Percentiles rank a stretch among this genome's conserved stretches.
These are phyloP conservation scores for Ophiostoma populinum DNA, from an alignment of 2,329 filamentous ascomycete species.

Conservation along the genomic window DNA sequence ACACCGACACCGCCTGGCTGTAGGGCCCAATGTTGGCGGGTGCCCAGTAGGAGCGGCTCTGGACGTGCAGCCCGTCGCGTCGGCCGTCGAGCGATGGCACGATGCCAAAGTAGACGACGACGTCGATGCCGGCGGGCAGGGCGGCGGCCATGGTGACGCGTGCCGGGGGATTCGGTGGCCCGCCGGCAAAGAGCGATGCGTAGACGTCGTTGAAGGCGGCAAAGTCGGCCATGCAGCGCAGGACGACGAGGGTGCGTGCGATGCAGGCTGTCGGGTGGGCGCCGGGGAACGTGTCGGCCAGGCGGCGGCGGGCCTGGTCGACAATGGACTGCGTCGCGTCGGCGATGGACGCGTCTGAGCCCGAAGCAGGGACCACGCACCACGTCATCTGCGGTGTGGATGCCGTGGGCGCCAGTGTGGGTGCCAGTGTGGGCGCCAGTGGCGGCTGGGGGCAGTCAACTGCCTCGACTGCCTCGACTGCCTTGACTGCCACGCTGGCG, in stretches of 20 bases:
- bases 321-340: slow-evolving; percentile 32
- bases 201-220: slow-evolving; percentile 59
- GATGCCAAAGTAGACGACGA: slow-evolving; percentile 31
- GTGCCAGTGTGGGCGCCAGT: neutral
- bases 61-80: slow-evolving; percentile 63
- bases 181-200: slow-evolving; percentile 46
- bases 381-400: slow-evolving; percentile 11
- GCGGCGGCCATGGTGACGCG: slow-evolving; percentile 60
- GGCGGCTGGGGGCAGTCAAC: neutral
- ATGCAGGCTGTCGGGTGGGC: slow-evolving; percentile 24
- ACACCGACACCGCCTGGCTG: slow-evolving; percentile 62
- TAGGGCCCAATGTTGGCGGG: slow-evolving; percentile 96
- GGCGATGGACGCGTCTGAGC: slow-evolving; percentile 12
- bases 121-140: slow-evolving; percentile 41
- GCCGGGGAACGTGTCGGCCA: slow-evolving; percentile 15
- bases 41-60: slow-evolving; percentile 90
- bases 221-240: slow-evolving; percentile 71
- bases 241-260: slow-evolving; percentile 44
- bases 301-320: slow-evolving; percentile 23
- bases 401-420: neutral
- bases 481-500: no score
- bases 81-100: slow-evolving; percentile 10
- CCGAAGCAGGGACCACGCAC: slow-evolving; percentile 14
- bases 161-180: slow-evolving; percentile 70
- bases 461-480: neutral